Conservation (phyloP, 2,329 filamentous ascomycete species). For the Tolypocladium cylindrosporum region DNA sequence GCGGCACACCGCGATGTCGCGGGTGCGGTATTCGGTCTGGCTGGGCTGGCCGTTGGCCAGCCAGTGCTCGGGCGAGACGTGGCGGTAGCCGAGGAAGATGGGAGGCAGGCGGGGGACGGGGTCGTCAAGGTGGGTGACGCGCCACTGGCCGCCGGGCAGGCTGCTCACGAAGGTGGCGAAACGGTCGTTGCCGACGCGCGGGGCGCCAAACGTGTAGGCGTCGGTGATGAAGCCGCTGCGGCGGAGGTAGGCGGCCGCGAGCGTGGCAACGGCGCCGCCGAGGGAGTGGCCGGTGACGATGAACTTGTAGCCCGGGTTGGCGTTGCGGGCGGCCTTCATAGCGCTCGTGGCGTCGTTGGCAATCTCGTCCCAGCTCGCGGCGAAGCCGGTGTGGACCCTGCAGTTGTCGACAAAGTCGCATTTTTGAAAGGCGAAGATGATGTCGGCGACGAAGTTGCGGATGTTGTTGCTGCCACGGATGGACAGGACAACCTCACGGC, state of each 20-base stretch:
- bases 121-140: constrained; percentile 58
- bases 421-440: constrained; percentile 18
- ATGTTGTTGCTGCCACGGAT: constrained; percentile 49
- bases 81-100: constrained; percentile 48
- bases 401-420: constrained; percentile 31
- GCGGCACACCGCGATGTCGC: constrained; percentile 34
- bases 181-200: constrained; percentile 50
- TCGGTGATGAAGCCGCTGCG: constrained; percentile 33
- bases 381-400: constrained; percentile 48
- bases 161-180: constrained; percentile 43
- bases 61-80: constrained; percentile 64
- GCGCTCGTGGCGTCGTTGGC: constrained; percentile 27
- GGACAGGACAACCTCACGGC: constrained; percentile 46
- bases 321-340: constrained; percentile 30
- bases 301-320: constrained; percentile 42
- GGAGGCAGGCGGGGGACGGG: constrained; percentile 60
- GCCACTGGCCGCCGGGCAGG: constrained; percentile 44
- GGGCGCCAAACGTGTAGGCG: constrained; percentile 58
- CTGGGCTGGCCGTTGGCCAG: constrained; percentile 27
- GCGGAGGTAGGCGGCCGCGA: constrained; percentile 49
- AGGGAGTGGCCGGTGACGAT: constrained; percentile 60
- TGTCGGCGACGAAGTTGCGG: constrained; percentile 53
- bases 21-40: constrained; percentile 24
- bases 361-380: constrained; percentile 47
- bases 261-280: constrained; percentile 52